Evolutionary conservation across 208 protist genomes (phyloP).

Genomic region (Tritrichomonas musculus): DNA sequence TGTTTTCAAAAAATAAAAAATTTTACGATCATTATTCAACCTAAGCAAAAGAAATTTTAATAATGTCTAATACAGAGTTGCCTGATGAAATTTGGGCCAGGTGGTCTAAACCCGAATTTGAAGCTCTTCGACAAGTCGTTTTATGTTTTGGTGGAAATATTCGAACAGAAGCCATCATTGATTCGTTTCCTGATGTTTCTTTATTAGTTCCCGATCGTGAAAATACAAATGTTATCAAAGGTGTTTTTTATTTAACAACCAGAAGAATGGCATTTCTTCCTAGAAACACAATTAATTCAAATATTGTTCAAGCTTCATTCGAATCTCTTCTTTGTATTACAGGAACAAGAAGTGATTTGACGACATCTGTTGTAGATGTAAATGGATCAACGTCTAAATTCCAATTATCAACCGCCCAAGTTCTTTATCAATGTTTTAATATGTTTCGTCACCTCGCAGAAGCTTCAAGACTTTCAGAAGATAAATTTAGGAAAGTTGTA

Average conservation of each 20-base stretch:
- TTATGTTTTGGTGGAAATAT: neutral
- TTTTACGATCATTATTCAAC: too few species aligned
- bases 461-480: neutral
- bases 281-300: neutral
- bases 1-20: too few species aligned
- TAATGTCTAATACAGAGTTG: neutral
- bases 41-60: too few species aligned
- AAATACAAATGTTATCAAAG: neutral
- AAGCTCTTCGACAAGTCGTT: neutral
- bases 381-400: neutral
- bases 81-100: neutral
- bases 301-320: neutral
- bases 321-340: neutral
- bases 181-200: neutral
- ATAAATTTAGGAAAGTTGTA: neutral
- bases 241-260: neutral
- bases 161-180: neutral
- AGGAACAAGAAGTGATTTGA: neutral
- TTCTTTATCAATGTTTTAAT: conserved; percentile 6
- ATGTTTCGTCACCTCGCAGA: neutral
- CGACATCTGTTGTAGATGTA: neutral
- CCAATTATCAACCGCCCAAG: neutral
- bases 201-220: neutral
- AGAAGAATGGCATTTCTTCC: neutral
- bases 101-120: neutral